phyloP scores from a whole-genome alignment of 1,284 basidiomycete genomes.

The Tylopilus orsonianus region DNA sequence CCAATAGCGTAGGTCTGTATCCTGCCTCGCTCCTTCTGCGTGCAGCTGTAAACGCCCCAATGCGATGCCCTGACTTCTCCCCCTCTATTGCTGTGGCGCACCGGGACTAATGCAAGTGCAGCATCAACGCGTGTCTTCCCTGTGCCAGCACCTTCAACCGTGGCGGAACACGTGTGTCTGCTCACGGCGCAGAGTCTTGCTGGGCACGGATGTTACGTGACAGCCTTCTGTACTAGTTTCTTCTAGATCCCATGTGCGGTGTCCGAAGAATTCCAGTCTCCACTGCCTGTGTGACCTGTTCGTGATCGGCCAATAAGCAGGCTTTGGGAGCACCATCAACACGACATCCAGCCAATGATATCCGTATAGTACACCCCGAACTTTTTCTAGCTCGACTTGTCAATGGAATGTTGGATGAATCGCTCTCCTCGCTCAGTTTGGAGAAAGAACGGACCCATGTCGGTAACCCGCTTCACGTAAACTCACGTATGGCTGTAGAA shows the following conservation, averaged over 20 bases:
- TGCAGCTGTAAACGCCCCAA: slow-evolving; percentile 15
- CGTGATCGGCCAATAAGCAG: no score
- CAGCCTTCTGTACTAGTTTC: slow-evolving; percentile 6
- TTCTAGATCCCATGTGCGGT: slow-evolving; percentile 18
- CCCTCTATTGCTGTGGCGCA: slow-evolving; percentile 17
- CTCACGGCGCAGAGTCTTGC: slow-evolving; percentile 5
- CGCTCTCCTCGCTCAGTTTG: slow-evolving; percentile 5
- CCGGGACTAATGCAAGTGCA: slow-evolving; percentile 1
- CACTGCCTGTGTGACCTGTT: no score
- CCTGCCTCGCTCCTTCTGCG: slow-evolving; percentile 31
- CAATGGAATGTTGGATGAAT: background rate
- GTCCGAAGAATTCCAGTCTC: background rate
- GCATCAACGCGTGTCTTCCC: slow-evolving; percentile 14
- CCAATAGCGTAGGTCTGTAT: slow-evolving; percentile 17
- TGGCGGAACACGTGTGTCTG: slow-evolving; percentile 10
- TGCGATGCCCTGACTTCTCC: slow-evolving; percentile 20
- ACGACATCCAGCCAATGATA: background rate
- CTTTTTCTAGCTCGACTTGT: background rate
- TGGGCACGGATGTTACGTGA: slow-evolving; percentile 5
- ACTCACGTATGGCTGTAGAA: slow-evolving; percentile 33
- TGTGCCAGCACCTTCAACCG: slow-evolving; percentile 11
- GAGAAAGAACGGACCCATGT: slow-evolving; percentile 10
- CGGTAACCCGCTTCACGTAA: slow-evolving; percentile 30
- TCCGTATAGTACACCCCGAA: background rate
- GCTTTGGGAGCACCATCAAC: no score